A percentile compares a stretch with the other conserved stretches of the same genome.
Conservation (phyloP, 108 stramenopile species). For the Skeletonema tropicum region DNA sequence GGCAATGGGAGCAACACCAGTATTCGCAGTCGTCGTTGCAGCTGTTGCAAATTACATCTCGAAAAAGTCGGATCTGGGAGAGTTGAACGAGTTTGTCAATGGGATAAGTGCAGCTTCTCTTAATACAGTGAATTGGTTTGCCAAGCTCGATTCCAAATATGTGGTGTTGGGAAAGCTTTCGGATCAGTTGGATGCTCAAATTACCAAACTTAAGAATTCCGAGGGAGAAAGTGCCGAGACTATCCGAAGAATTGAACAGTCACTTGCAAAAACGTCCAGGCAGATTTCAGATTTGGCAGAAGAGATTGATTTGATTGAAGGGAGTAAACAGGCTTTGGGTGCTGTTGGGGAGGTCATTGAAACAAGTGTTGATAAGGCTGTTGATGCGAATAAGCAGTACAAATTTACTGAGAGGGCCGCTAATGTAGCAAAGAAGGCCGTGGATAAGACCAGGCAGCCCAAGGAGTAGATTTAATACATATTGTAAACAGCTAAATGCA, state of each 20-base stretch:
- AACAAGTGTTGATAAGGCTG: constrained; percentile 53
- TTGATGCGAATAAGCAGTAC: constrained; percentile 50
- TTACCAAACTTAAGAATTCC: constrained; percentile 44
- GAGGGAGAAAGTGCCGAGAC: constrained; percentile 39
- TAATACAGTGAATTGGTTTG: constrained; percentile 47
- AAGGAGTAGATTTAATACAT: constrained; percentile 8
- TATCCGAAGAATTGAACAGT: constrained; percentile 38
- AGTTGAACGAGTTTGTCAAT: constrained; percentile 48
- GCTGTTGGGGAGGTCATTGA: constrained; percentile 52
- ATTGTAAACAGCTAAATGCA: constrained; percentile 5
- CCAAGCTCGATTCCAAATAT: constrained; percentile 52
- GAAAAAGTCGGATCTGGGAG: constrained; percentile 50
- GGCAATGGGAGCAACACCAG: constrained; percentile 28
- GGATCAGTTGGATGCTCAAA: constrained; percentile 28
- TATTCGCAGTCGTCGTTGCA: constrained; percentile 40
- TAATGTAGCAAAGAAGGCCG: constrained; percentile 46
- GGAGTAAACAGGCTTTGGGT: constrained; percentile 51
- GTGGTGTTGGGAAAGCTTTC: constrained; percentile 34
- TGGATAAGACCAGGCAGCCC: constrained; percentile 32
- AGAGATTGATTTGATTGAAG: constrained; percentile 52
- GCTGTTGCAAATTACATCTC: constrained; percentile 55
- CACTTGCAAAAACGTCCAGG: constrained; percentile 34
- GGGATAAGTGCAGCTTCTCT: constrained; percentile 44
- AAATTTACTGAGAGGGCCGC: constrained; percentile 53
- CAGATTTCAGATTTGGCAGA: constrained; percentile 40